Conservation (phyloP, 257 asterid species). For the Rauvolfia tetraphylla region DNA sequence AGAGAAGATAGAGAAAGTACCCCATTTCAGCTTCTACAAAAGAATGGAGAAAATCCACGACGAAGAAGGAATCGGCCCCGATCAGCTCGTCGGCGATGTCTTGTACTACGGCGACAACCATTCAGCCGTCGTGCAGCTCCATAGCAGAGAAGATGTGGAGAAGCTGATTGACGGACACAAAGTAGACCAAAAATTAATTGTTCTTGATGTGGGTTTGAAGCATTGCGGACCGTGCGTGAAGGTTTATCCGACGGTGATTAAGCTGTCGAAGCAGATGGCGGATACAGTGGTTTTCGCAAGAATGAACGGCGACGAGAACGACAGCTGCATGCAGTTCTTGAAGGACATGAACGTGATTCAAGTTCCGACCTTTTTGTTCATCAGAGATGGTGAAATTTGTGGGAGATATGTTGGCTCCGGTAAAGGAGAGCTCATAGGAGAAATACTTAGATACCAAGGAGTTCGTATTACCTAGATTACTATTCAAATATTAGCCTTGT, state of each 20-base stretch:
- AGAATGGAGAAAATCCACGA: slow-evolving; percentile 88
- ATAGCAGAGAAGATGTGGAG: slow-evolving; percentile 72
- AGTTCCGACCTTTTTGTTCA: slow-evolving; percentile 93
- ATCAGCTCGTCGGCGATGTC: slow-evolving; percentile 79
- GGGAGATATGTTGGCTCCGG: slow-evolving; percentile 98
- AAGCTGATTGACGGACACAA: slow-evolving; percentile 54
- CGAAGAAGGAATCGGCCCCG: slow-evolving; percentile 89
- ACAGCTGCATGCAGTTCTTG: slow-evolving; percentile 92
- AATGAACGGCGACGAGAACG: slow-evolving; percentile 97
- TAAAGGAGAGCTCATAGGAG: slow-evolving; percentile 96
- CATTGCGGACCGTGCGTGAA: slow-evolving; percentile 98
- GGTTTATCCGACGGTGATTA: slow-evolving; percentile 87
- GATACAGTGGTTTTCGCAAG: slow-evolving; percentile 81
- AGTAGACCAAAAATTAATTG: slow-evolving; percentile 50
- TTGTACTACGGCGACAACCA: slow-evolving; percentile 91
- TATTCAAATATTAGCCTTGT: too few relatives aligned
- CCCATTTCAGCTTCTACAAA: slow-evolving; percentile 94
- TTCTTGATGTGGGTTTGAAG: slow-evolving; percentile 86
- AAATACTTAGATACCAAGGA: slow-evolving; percentile 88
- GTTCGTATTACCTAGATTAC: slow-evolving; percentile 60
- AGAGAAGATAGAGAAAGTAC: slow-evolving; percentile 65
- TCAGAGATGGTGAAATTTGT: slow-evolving; percentile 65
- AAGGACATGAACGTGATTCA: slow-evolving; percentile 77
- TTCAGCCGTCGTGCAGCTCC: slow-evolving; percentile 79
- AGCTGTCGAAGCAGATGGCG: slow-evolving; percentile 75